Evolutionary conservation across 2,329 filamentous ascomycete species (phyloP), one percentile per base, ranked within the genome.

Genomic region (Phialemonium atrogriseum): DNA sequence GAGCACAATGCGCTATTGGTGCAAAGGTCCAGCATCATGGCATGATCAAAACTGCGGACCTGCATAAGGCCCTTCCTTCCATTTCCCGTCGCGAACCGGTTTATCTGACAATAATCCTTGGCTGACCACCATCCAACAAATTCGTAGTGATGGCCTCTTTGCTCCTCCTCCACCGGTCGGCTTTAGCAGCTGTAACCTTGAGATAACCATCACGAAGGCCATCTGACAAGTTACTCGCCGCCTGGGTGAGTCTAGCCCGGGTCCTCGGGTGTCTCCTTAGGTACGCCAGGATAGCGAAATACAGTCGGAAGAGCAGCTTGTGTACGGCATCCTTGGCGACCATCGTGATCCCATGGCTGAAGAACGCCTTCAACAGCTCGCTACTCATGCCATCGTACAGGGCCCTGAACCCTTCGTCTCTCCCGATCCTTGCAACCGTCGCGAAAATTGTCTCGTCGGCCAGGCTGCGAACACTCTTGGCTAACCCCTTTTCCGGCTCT

Each of bases 311-410:
- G 34, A 94, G 73, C 11, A 79, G 54, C 17, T 72, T 66, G 51
- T 94, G 84, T 7, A 91, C 72, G 5, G 73, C 60, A 34, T 89
- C 84, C 56, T 94, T 94, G 36, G 84, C 76, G 33, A 89, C 62
- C 84, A 94, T 94, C 1, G 86, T 89, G 31, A 87, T 70, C 1
- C 87, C 87, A 47, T 94, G 86, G 14, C 77, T 79, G 47, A 94
- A 79, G 59, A 94, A 93, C 0, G 83, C 82, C 47, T 87, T 88
- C 7, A 88, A 56, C 4, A 94, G 66, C 55, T 93, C 84, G 5
- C 78, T 83, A 10, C 68, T 68, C 1, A 94, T 62, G 5, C 86
- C 87, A 29, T 81, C 74, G 50, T 93, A 94, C 7, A 94, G 58
- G 0, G 77, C 80, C 4, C 52, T 50, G 0, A 79, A 38, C 1